Evolutionary conservation across 176 grass and related monocot genomes (phyloP), one percentile per base, ranked within the genome.

Genomic region (Poa pratensis): DNA sequence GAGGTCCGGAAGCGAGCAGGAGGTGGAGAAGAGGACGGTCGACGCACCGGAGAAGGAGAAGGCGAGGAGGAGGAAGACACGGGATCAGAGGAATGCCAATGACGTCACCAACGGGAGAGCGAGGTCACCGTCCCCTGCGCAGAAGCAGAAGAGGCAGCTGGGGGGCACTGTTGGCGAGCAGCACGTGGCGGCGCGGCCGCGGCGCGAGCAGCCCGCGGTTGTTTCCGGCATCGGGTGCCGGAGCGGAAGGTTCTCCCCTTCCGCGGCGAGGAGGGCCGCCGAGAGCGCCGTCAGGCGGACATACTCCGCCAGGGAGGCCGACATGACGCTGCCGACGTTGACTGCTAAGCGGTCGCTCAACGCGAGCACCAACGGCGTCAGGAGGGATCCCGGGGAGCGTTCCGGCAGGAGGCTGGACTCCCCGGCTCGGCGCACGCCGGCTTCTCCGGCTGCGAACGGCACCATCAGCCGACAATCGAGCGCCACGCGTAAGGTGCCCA

Each of bases 181-280:
- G 3, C 73, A 62, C 20, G 66, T 48, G 34, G 53, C 50, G 28
- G 17, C 32, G 66, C 75, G 54, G 20, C 69, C 28, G 3, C 40
- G 84, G 52, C 49, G 87, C 62, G 91, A 87, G 82, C 84, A 81
- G 22, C 69, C 87, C 8, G n/a, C 70, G 46, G 91, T 82, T 53
- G 91, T 87, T 63, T 86, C 76, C 20, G 73, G 69, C 80, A 46
- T 92, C 69, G 90, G 91, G 34, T 92, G 91, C 77, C 76, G 84
- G 26, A 92, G 91, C 39, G 84, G 91, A 26, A 79, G 90, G 68
- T 84, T 88, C 83, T 89, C 90, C 18, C 83, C 83, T 34, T 84
- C 84, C 3, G 62, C 77, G 9, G 80, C 84, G 37, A 49, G 80
- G 76, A 85, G 87, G 50, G 85, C 83, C 17, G 79, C 86, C 23